Evolutionary conservation across 2,329 filamentous ascomycete species (phyloP), one percentile per base, ranked within the genome.

Genomic region (Aspergillus fumigatus): DNA sequence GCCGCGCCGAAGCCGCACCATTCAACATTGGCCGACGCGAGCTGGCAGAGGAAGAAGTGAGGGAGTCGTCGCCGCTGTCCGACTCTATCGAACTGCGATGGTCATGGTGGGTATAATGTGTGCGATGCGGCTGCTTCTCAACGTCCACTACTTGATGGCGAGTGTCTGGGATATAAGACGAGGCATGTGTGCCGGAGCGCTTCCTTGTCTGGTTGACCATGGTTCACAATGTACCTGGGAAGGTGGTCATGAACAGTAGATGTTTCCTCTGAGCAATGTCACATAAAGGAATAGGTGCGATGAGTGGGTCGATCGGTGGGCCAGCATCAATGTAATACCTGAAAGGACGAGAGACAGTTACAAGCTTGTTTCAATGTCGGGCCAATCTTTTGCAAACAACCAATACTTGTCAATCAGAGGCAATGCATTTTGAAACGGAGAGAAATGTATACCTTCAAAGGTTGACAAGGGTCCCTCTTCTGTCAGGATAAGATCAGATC

Each of bases 1-100:
- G 67, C 59, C 72, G 63, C 58, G 64, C 59, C 65, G 70, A 68
- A n/a, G 63, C 60, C 23, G 70, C 64, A 53, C 67, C 64, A 45
- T 62, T 65, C 41, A 77, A 64, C 67, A 79, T 77, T 19, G 74
- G 74, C 45, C 73, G 70, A 59, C 74, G 81, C 5, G 87, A 89
- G 60, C 80, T 80, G 56, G 75, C 74, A 57, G 79, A 72, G 65
- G 79, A 75, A 53, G 82, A 76, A 23, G 63, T 60, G 40, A 66
- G 63, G 11, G 67, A 67, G 48, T 67, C 69, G 52, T 71, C 65
- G 56, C 66, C 65, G 55, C 62, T 69, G 49, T 69, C 62, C 2
- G 66, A 65, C 8, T 65, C 62, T 26, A 61, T 65, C n/a, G 66
- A 67, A 29, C 65, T 65, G 47, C 62, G 63, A 43, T 64, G 64